Percentiles rank a stretch among this genome's conserved stretches.
phyloP scores from a whole-genome alignment of 768 basidiomycete species.

The Mycena sanguinolenta region DNA sequence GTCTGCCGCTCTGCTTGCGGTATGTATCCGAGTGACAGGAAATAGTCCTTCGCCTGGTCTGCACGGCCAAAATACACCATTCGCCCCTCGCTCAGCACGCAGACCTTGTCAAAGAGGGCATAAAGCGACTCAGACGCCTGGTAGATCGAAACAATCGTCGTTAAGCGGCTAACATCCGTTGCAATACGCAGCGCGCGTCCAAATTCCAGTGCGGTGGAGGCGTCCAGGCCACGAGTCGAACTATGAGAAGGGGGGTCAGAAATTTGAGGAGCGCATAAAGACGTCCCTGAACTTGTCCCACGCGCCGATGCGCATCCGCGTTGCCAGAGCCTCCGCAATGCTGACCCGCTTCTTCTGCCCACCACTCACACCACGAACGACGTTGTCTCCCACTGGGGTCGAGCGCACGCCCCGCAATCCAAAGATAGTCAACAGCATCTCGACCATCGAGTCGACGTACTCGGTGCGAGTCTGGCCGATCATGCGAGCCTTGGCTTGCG shows the following conservation, averaged over 20 bases:
- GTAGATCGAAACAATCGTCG: conserved; percentile 87
- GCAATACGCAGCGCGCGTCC: conserved; percentile 73
- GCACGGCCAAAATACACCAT: conserved; percentile 84
- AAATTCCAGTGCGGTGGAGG: conserved; percentile 82
- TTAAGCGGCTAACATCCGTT: conserved; percentile 65
- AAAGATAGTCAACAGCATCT: conserved; percentile 76
- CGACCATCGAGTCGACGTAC: conserved; percentile 61
- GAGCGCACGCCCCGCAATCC: conserved; percentile 80
- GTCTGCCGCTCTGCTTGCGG: conserved; percentile 72
- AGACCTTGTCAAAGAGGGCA: conserved; percentile 79
- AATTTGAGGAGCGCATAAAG: not conserved
- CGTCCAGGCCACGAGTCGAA: conserved; percentile 74
- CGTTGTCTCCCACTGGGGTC: conserved; percentile 83
- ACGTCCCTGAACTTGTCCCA: conserved; percentile 79
- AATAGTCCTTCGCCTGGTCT: conserved; percentile 74
- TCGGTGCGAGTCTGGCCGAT: conserved; percentile 52
- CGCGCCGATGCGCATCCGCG: conserved; percentile 70
- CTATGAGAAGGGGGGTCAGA: conserved; percentile 51
- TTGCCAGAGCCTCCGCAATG: conserved; percentile 78
- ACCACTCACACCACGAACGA: conserved; percentile 80
- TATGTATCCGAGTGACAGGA: conserved; percentile 66
- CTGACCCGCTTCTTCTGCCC: conserved; percentile 88
- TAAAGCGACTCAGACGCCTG: conserved; percentile 77
- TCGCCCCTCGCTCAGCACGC: conserved; percentile 79
- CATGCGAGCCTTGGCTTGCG: conserved; percentile 61